Conservation (phyloP, 176 grass and related monocot species). For the Tillandsia leiboldiana region DNA sequence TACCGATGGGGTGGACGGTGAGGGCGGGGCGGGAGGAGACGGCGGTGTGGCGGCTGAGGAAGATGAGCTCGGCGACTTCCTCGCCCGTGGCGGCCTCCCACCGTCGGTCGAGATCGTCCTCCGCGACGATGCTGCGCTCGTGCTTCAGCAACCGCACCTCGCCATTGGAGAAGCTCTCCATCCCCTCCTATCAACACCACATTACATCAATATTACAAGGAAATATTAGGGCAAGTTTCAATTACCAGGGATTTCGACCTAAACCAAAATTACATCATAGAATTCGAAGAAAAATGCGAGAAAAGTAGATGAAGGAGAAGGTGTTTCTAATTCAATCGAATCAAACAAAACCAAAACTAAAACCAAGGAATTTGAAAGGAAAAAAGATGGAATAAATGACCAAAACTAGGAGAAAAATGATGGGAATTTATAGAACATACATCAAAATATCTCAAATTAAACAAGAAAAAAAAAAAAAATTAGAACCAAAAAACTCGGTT, state of each 20-base stretch:
- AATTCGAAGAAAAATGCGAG: not conserved
- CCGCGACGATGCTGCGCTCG: conserved; percentile 42
- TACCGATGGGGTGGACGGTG: conserved; percentile 91
- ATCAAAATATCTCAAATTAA: not conserved
- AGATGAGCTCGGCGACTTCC: conserved; percentile 52
- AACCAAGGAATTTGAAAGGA: too few relatives aligned
- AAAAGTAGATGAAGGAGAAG: not conserved
- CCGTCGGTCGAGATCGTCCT: conserved; percentile 56
- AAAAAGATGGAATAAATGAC: too few relatives aligned
- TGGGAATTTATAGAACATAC: too few relatives aligned
- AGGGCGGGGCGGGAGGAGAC: conserved; percentile 66
- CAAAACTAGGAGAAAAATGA: not conserved
- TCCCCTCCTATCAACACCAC: conserved; percentile 27
- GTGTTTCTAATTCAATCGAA: not conserved
- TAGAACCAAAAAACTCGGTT: too few relatives aligned
- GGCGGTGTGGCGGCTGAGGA: conserved; percentile 74
- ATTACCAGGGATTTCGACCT: not conserved
- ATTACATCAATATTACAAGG: not conserved
- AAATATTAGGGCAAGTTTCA: not conserved
- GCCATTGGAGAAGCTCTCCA: conserved; percentile 62
- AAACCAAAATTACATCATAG: not conserved
- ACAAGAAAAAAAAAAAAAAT: not conserved
- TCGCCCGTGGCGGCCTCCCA: conserved; percentile 60
- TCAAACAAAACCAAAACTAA: not conserved
- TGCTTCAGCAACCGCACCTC: conserved; percentile 54